phyloP scores from a whole-genome alignment of 495 filamentous ascomycete genomes.

The Aspergillus cristatus region DNA sequence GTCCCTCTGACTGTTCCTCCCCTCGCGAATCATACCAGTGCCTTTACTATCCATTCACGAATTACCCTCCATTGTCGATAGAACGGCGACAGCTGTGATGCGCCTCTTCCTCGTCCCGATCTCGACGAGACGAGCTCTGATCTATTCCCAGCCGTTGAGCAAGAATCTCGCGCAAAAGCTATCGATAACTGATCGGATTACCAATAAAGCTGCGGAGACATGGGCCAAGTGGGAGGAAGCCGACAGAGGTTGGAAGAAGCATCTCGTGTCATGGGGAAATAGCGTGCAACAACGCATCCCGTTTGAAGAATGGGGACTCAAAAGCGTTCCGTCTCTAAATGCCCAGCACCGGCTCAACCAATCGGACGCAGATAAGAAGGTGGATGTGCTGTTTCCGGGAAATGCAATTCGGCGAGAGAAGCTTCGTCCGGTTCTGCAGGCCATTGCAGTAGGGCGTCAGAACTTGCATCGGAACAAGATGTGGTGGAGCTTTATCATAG shows the following conservation, averaged over 20 bases:
- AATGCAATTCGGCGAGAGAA: slow-evolving; percentile 53
- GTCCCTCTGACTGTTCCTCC: slow-evolving; percentile 4
- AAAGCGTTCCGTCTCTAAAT: slow-evolving; percentile 82
- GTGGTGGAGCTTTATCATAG: slow-evolving; percentile 68
- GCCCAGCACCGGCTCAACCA: slow-evolving; percentile 53
- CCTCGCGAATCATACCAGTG: not conserved
- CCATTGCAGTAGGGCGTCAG: slow-evolving; percentile 68
- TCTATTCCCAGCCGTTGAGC: slow-evolving; percentile 77
- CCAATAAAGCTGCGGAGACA: slow-evolving; percentile 56
- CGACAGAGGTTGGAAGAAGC: slow-evolving; percentile 78
- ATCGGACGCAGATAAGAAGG: slow-evolving; percentile 51
- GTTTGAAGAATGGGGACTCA: slow-evolving; percentile 95
- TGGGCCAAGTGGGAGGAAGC: slow-evolving; percentile 83
- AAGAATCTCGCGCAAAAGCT: slow-evolving; percentile 37
- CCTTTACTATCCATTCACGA: slow-evolving; percentile 1
- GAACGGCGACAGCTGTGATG: slow-evolving; percentile 44
- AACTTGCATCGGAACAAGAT: slow-evolving; percentile 64
- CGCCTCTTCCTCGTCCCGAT: slow-evolving; percentile 93
- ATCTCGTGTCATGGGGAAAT: slow-evolving; percentile 79
- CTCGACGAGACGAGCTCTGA: slow-evolving; percentile 79
- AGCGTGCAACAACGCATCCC: slow-evolving; percentile 75
- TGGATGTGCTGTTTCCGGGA: slow-evolving; percentile 71
- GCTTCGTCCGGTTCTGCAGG: slow-evolving; percentile 50
- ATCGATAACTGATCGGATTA: slow-evolving; percentile 53
- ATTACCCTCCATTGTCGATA: not conserved